phyloP scores from a whole-genome alignment of 306 rosid genomes.

The Pyrus pyrifolia region DNA sequence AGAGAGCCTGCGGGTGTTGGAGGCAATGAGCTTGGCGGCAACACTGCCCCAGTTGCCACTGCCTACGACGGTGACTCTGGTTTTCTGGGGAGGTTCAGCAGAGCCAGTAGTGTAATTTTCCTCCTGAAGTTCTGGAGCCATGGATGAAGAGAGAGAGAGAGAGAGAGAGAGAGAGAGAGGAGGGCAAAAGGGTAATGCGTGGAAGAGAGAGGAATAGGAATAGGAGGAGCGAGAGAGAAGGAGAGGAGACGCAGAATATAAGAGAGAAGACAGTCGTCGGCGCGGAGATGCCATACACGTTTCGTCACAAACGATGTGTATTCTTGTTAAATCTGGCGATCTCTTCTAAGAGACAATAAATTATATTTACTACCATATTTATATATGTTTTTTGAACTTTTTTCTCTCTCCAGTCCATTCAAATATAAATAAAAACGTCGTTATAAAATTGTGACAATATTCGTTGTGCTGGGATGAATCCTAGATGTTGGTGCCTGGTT shows the following conservation, averaged over 20 bases:
- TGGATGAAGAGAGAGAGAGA: constrained; percentile 4
- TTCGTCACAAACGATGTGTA: constrained; percentile 40
- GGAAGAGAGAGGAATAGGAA: neutral
- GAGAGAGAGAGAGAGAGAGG: neutral
- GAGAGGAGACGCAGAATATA: constrained; percentile 17
- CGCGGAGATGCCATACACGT: constrained; percentile 70
- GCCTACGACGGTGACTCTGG: constrained; percentile 77
- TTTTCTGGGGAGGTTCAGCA: constrained; percentile 30
- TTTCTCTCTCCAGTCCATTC: neutral
- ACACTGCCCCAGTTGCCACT: constrained; percentile 98
- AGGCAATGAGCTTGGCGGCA: constrained; percentile 86
- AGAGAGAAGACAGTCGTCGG: constrained; percentile 13
- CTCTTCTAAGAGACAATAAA: constrained; percentile 17
- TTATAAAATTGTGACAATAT: neutral
- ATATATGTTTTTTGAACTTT: neutral
- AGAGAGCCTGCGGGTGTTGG: constrained; percentile 49
- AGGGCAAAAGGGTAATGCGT: constrained; percentile 9
- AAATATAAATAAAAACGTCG: neutral
- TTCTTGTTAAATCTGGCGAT: constrained; percentile 46
- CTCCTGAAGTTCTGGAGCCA: constrained; percentile 50
- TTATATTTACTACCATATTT: neutral
- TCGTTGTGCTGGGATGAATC: neutral
- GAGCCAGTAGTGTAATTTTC: neutral
- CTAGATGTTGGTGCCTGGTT: neutral
- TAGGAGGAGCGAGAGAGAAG: neutral